phyloP scores from a whole-genome alignment of 495 filamentous ascomycete species.

The Niebla homalea region DNA sequence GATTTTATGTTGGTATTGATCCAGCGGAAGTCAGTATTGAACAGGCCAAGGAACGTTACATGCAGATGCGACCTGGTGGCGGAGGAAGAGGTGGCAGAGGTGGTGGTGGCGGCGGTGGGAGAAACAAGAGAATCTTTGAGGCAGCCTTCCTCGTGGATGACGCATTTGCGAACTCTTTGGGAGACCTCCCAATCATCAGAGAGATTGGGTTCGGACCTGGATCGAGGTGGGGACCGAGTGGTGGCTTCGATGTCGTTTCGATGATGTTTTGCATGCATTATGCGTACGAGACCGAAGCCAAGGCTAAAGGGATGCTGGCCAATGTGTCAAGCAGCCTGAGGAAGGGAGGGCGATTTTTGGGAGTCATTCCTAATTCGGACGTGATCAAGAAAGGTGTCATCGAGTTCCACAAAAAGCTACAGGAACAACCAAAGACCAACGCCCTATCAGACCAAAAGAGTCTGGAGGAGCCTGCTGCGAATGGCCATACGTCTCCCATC shows the following conservation, averaged over 20 bases:
- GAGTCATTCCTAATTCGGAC: slow-evolving; percentile 87
- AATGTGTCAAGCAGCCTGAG: slow-evolving; percentile 83
- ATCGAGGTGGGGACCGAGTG: slow-evolving; percentile 48
- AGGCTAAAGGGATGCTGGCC: slow-evolving; percentile 79
- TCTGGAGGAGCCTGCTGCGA: neutral
- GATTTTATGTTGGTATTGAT: slow-evolving; percentile 84
- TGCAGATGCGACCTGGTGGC: slow-evolving; percentile 53
- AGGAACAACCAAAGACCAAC: slow-evolving; percentile 19
- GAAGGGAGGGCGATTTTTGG: slow-evolving; percentile 88
- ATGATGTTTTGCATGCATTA: slow-evolving; percentile 99
- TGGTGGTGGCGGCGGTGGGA: slow-evolving; percentile 30
- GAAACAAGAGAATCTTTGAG: slow-evolving; percentile 51
- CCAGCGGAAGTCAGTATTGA: slow-evolving; percentile 82
- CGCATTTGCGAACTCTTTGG: slow-evolving; percentile 72
- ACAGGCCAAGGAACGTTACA: slow-evolving; percentile 76
- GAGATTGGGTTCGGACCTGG: slow-evolving; percentile 73
- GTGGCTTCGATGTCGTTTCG: slow-evolving; percentile 88
- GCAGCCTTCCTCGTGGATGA: slow-evolving; percentile 79
- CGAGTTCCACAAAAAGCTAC: slow-evolving; percentile 41
- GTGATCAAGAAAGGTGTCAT: slow-evolving; percentile 56
- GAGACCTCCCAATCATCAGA: slow-evolving; percentile 59
- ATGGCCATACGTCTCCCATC: neutral
- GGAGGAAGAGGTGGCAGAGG: slow-evolving; percentile 41
- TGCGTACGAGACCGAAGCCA: slow-evolving; percentile 82
- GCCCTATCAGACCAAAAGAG: neutral